Conservation (phyloP, 108 stramenopile species). For the Aurantiochytrium sp. region DNA sequence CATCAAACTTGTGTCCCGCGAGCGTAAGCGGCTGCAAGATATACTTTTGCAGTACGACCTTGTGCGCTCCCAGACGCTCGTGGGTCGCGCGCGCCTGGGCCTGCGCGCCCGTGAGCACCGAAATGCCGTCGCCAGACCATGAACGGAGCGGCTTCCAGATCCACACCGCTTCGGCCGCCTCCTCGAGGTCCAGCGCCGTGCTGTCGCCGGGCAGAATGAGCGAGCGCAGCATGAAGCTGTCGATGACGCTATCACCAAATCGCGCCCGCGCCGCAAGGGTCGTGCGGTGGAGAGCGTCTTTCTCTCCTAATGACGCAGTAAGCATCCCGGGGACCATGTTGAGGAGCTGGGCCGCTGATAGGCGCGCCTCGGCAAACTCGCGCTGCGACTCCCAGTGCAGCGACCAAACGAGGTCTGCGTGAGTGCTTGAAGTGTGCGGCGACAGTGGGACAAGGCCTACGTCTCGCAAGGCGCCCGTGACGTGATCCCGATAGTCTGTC, state of each 20-base stretch:
- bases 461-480: not conserved
- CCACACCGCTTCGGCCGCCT: not conserved
- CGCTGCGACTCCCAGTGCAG: not conserved
- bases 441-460: not conserved
- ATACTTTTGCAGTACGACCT: not conserved
- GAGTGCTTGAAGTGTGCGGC: no score
- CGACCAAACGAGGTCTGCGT: not conserved
- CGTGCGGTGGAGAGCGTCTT: slow-evolving; percentile 19
- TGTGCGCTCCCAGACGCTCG: not conserved
- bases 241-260: not conserved
- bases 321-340: not conserved
- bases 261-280: not conserved
- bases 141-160: not conserved
- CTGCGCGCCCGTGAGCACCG: not conserved
- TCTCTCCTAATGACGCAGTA: not conserved
- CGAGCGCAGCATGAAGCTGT: not conserved
- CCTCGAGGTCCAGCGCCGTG: not conserved
- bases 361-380: not conserved
- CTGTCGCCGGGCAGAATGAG: not conserved
- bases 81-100: not conserved
- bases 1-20: not conserved
- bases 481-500: not conserved
- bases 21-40: not conserved
- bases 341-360: not conserved
- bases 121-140: slow-evolving; percentile 10